Base-by-base conservation (phyloP, 108 stramenopile genomes). In the Pelagomonas calceolata region DNA sequence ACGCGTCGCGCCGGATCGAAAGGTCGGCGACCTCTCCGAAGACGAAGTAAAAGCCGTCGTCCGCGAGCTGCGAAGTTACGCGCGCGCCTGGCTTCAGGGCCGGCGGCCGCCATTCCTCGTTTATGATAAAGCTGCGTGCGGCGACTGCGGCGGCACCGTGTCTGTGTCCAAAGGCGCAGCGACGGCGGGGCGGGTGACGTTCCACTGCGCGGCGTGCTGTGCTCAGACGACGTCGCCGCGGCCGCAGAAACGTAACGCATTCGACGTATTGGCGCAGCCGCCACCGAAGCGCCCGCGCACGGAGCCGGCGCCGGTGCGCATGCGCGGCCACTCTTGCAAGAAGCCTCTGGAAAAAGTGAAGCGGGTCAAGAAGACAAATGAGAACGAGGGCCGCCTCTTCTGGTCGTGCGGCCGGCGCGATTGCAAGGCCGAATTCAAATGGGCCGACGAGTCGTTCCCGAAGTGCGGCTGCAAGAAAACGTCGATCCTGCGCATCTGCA, bases 121-220 rank as follows among this genome's bases (percentile, higher is more conserved):
- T 1, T 87, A 87, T 73, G 85, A 87, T 77, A 83, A 84, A 69
- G 84, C 85, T 0, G 43, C 64, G 30, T 87, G 87, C 70, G 84
- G 84, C 32, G 78, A 77, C 4, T 87, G 87, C 68, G 71, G 39
- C 39, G 39, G 39, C 39, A 69, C 7, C 75, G 71, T 29, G 71
- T 74, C 64, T 68, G 70, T 34, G 81, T 85, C 0, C 74, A 83
- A 67, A 85, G 85, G 81, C 81, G 80, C 72, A 84, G 85, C 70
- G 73, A 84, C 75, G 87, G 84, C 32, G 76, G 70, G 29, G 80
- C 71, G 32, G 44, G 36, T 87, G 87, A 17, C 16, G 36, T 10
- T 44, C 73, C 37, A 35, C 64, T 69, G 65, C 43, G 37, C 29
- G 32, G 36, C 63, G 64, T 66, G 36, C 65, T 35, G 18, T 32